Conservation (phyloP, 805 yeast species). For the Diddensiella transvaalensis region DNA sequence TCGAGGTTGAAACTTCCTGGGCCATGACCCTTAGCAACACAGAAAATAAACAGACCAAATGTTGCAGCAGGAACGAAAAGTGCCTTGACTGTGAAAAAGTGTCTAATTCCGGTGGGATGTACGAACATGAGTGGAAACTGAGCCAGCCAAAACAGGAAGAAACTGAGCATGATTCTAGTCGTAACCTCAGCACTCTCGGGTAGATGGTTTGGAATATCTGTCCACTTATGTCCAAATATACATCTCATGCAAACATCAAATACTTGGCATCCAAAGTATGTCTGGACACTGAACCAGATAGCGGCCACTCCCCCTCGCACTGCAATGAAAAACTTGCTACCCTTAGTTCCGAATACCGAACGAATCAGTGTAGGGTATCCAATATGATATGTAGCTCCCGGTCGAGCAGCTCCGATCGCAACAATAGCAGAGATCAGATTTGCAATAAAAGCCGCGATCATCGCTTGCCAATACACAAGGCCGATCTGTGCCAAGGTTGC, state of each 20-base stretch:
- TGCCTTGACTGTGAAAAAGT: slow-evolving; percentile 78
- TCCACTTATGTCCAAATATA: slow-evolving; percentile 17
- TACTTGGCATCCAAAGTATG: slow-evolving; percentile 17
- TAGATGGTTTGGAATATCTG: slow-evolving; percentile 17
- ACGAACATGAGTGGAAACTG: slow-evolving; percentile 70
- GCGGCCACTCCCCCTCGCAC: slow-evolving; percentile 16
- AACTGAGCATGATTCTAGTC: slow-evolving; percentile 24
- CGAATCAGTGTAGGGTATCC: slow-evolving; percentile 26
- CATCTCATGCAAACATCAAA: slow-evolving; percentile 16
- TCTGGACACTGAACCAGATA: slow-evolving; percentile 20
- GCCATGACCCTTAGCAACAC: slow-evolving; percentile 32
- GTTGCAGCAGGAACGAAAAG: slow-evolving; percentile 61
- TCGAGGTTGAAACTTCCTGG: slow-evolving; percentile 14
- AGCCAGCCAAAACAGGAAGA: slow-evolving; percentile 24
- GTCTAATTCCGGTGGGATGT: slow-evolving; percentile 76
- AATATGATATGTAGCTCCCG: slow-evolving; percentile 21
- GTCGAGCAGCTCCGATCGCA: slow-evolving; percentile 15
- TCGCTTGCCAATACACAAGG: slow-evolving; percentile 6
- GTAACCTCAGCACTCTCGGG: slow-evolving; percentile 18
- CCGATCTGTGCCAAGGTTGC: slow-evolving; percentile 21
- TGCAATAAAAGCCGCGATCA: slow-evolving; percentile 10
- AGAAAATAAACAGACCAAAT: slow-evolving; percentile 76
- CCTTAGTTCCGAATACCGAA: slow-evolving; percentile 23
- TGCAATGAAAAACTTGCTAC: neutral
- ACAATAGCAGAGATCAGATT: slow-evolving; percentile 11